phyloP scores from a whole-genome alignment of 257 asterid genomes.

The Nicotiana attenuata region DNA sequence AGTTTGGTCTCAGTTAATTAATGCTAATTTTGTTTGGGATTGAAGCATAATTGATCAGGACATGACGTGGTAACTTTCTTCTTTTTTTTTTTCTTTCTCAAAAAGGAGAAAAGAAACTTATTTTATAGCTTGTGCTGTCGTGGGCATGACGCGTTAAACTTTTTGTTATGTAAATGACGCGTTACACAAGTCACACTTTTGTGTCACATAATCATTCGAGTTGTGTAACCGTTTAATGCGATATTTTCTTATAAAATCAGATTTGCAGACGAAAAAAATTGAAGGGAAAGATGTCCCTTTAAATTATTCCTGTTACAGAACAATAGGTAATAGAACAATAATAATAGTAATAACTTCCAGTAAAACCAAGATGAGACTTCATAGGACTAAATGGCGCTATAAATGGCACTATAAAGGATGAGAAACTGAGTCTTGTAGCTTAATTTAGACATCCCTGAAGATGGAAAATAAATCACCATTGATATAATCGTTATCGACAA shows the following conservation, averaged over 20 bases:
- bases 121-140: too few species aligned
- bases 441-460: constrained; percentile 51
- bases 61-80: too few species aligned
- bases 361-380: neutral
- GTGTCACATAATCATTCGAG: too few species aligned
- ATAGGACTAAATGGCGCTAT: neutral
- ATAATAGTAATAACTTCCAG: neutral
- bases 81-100: too few species aligned
- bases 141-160: neutral
- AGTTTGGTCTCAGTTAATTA: neutral
- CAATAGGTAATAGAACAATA: neutral
- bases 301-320: constrained; percentile 6
- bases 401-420: neutral
- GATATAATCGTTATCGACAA: constrained; percentile 80
- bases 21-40: neutral
- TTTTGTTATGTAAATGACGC: too few species aligned
- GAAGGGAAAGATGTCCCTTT: neutral
- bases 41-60: neutral
- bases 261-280: neutral
- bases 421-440: neutral
- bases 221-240: neutral
- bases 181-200: too few species aligned
- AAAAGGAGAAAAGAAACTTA: too few species aligned
- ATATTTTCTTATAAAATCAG: neutral
- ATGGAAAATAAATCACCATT: constrained; percentile 69